phyloP scores from a whole-genome alignment of 1,139 yeast species.

The Lodderomyces beijingensis region DNA sequence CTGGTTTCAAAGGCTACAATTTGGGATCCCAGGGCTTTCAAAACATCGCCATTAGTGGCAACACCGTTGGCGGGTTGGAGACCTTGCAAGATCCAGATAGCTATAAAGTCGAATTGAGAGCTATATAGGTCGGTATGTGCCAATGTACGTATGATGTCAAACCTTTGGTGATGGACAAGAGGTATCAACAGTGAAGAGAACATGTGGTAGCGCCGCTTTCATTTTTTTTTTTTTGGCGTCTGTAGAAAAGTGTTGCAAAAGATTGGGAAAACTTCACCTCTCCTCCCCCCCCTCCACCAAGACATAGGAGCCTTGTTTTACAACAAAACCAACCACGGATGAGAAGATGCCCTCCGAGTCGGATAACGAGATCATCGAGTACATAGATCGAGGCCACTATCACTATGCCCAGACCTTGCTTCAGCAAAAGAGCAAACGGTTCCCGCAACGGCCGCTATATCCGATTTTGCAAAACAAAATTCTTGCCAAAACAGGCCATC shows the following conservation, averaged over 20 bases:
- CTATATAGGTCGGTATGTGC: too few relatives aligned
- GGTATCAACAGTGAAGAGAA: too few relatives aligned
- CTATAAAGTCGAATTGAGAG: slow-evolving; percentile 1
- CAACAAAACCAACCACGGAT: neutral
- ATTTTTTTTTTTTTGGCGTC: too few relatives aligned
- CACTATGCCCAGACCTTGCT: slow-evolving; percentile 50
- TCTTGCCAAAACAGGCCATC: slow-evolving; percentile 39
- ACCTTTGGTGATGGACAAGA: too few relatives aligned
- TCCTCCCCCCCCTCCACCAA: too few relatives aligned
- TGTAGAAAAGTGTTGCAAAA: too few relatives aligned
- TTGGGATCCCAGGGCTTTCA: neutral
- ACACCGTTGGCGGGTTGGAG: neutral
- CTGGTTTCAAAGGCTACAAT: slow-evolving; percentile 56
- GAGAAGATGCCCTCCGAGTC: slow-evolving; percentile 11
- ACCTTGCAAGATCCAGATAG: slow-evolving; percentile 1
- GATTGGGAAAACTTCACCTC: too few relatives aligned
- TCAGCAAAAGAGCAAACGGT: slow-evolving; percentile 45
- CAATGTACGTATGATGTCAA: too few relatives aligned
- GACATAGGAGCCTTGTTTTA: too few relatives aligned
- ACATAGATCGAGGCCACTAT: slow-evolving; percentile 53
- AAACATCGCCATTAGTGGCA: slow-evolving; percentile 1
- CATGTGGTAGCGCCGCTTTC: too few relatives aligned
- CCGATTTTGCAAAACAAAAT: slow-evolving; percentile 48
- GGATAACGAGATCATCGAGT: slow-evolving; percentile 26
- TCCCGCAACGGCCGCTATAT: slow-evolving; percentile 54